A percentile compares a stretch with the other conserved stretches of the same genome.
These are phyloP conservation scores for Uronychia setigera DNA, from an alignment of 73 alveolate genomes.

Conservation along the genomic window DNA sequence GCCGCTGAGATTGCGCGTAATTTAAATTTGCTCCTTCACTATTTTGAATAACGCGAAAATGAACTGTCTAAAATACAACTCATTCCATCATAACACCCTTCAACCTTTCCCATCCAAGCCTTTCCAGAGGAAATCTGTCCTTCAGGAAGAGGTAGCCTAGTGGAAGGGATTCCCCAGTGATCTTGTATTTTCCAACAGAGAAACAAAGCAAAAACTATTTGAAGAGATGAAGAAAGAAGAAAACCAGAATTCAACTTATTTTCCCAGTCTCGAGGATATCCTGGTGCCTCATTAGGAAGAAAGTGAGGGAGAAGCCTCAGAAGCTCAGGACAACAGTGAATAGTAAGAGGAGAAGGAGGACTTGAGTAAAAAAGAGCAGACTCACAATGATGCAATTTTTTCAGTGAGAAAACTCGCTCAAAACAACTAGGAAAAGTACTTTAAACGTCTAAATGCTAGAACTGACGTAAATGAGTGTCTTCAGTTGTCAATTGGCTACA, in stretches of 20 bases:
- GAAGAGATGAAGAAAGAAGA: neutral
- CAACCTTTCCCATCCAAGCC: neutral
- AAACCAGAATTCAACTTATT: neutral
- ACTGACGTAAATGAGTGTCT: too few relatives aligned
- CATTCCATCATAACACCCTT: neutral
- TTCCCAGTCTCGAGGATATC: neutral
- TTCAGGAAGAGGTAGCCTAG: neutral
- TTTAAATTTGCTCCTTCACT: neutral
- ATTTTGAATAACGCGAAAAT: neutral
- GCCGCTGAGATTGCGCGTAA: conserved; percentile 4
- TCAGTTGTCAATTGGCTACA: conserved; percentile 26
- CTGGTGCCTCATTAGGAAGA: too few relatives aligned
- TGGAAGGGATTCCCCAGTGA: neutral
- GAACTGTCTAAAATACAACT: neutral
- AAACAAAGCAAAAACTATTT: neutral
- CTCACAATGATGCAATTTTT: too few relatives aligned
- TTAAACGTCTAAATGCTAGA: too few relatives aligned
- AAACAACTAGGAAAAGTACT: too few relatives aligned
- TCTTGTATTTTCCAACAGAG: neutral
- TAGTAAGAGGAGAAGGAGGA: too few relatives aligned
- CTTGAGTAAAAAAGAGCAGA: too few relatives aligned
- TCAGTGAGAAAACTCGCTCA: too few relatives aligned
- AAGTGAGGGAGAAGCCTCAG: too few relatives aligned
- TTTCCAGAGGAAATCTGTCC: neutral
- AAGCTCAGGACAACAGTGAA: too few relatives aligned